Conservation (phyloP, 306 rosid genomes). For the Castanospermum australe region DNA sequence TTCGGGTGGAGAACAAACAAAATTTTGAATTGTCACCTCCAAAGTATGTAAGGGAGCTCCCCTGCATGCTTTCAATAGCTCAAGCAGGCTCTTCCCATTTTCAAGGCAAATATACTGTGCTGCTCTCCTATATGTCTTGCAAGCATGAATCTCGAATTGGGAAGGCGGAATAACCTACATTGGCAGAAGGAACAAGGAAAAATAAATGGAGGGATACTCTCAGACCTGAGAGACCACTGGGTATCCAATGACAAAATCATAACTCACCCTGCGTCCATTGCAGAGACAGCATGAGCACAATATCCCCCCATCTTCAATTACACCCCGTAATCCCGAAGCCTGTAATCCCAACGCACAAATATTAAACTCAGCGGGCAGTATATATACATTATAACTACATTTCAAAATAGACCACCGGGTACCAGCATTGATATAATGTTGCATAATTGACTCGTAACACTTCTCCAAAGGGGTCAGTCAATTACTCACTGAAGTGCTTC, state of each 20-base stretch:
- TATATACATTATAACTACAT: background rate
- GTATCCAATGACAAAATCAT: conserved; percentile 23
- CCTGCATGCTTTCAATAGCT: conserved; percentile 81
- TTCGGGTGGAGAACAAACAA: conserved; percentile 62
- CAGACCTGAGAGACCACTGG: conserved; percentile 23
- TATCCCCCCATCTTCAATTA: conserved; percentile 81
- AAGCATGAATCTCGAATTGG: conserved; percentile 97
- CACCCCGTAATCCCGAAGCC: conserved; percentile 81
- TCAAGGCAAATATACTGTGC: conserved; percentile 92
- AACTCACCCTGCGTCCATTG: conserved; percentile 80
- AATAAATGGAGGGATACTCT: conserved; percentile 23
- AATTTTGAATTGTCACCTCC: conserved; percentile 81
- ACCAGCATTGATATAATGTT: background rate
- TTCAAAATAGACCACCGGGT: background rate
- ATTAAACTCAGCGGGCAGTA: conserved; percentile 10
- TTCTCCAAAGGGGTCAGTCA: background rate
- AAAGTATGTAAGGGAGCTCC: conserved; percentile 63
- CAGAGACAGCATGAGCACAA: conserved; percentile 77
- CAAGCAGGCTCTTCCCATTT: conserved; percentile 94
- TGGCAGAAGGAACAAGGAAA: conserved; percentile 1
- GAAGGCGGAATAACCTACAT: conserved; percentile 88
- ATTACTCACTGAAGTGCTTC: background rate
- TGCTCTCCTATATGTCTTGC: conserved; percentile 87
- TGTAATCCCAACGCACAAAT: conserved; percentile 37
- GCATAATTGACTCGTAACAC: background rate